Conservation (phyloP, 139 green algal genomes). For the Micractinium sp. region DNA sequence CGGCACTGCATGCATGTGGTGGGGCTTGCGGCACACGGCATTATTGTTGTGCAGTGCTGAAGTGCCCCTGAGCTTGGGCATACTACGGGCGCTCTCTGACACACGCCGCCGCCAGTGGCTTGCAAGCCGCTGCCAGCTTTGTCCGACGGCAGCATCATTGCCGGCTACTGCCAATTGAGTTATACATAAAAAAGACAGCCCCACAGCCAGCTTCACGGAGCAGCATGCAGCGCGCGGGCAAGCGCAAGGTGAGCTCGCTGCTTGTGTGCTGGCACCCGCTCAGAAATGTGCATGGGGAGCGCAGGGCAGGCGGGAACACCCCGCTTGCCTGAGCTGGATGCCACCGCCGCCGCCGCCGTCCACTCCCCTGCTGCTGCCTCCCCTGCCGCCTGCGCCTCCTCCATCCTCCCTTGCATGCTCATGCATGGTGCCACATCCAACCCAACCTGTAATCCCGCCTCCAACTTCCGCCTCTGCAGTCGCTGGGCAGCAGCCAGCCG, state of each 20-base stretch:
- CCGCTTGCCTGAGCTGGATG: background rate
- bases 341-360: background rate
- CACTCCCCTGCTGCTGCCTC: background rate
- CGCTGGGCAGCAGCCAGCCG: slow-evolving; percentile 33
- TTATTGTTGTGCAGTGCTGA: too few species aligned
- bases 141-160: too few species aligned
- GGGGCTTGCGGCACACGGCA: too few species aligned
- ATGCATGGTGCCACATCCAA: background rate
- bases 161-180: too few species aligned
- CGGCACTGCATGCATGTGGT: too few species aligned
- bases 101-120: too few species aligned
- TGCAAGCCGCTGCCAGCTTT: too few species aligned
- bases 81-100: too few species aligned
- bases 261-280: too few species aligned
- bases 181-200: too few species aligned
- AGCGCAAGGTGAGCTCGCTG: slow-evolving; percentile 19
- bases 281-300: background rate
- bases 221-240: slow-evolving; percentile 32
- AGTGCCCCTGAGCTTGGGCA: too few species aligned
- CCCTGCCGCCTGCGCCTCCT: background rate
- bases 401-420: background rate
- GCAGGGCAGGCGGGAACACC: background rate
- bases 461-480: background rate
- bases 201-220: too few species aligned
- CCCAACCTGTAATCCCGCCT: background rate